phyloP scores from a whole-genome alignment of 1,284 basidiomycete genomes.

The Xerocomus amazonicus region DNA sequence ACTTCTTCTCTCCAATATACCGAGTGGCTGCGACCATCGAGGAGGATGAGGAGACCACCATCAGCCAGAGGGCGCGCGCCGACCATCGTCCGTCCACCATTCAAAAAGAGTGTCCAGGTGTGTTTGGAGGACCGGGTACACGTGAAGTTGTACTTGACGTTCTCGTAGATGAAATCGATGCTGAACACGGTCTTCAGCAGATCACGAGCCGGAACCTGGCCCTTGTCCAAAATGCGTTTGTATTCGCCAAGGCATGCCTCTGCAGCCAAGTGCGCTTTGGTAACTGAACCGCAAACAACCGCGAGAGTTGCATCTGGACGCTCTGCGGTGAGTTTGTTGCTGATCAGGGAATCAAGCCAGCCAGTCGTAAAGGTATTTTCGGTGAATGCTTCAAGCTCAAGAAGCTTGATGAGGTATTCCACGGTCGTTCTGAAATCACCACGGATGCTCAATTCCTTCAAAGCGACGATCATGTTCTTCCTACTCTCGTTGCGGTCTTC shows the following conservation, averaged over 20 bases:
- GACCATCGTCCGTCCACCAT: slow-evolving; percentile 89
- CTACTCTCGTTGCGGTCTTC: slow-evolving; percentile 93
- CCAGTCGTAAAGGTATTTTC: slow-evolving; percentile 98
- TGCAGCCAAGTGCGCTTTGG: slow-evolving; percentile 89
- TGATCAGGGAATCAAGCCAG: slow-evolving; percentile 98
- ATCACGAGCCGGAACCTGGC: slow-evolving; percentile 94
- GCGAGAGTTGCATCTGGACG: slow-evolving; percentile 90
- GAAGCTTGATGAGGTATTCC: slow-evolving; percentile 96
- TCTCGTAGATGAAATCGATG: slow-evolving; percentile 98
- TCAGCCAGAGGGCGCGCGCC: slow-evolving; percentile 91
- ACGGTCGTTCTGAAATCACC: slow-evolving; percentile 99
- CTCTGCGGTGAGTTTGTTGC: slow-evolving; percentile 94
- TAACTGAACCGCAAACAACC: slow-evolving; percentile 96
- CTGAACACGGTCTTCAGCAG: slow-evolving; percentile 96
- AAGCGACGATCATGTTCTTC: slow-evolving; percentile 99
- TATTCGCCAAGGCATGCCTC: slow-evolving; percentile 92
- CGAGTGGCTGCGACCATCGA: slow-evolving; percentile 95
- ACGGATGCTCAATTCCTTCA: slow-evolving; percentile 98
- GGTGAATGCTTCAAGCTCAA: slow-evolving; percentile 96
- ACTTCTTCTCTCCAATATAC: slow-evolving; percentile 99
- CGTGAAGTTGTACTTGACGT: slow-evolving; percentile 93
- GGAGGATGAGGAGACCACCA: slow-evolving; percentile 88
- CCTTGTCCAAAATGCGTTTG: slow-evolving; percentile 95
- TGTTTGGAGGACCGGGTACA: slow-evolving; percentile 87
- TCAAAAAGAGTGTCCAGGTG: slow-evolving; percentile 93